Base-by-base conservation (phyloP, 306 rosid species). In the Dalbergia oliveri region DNA sequence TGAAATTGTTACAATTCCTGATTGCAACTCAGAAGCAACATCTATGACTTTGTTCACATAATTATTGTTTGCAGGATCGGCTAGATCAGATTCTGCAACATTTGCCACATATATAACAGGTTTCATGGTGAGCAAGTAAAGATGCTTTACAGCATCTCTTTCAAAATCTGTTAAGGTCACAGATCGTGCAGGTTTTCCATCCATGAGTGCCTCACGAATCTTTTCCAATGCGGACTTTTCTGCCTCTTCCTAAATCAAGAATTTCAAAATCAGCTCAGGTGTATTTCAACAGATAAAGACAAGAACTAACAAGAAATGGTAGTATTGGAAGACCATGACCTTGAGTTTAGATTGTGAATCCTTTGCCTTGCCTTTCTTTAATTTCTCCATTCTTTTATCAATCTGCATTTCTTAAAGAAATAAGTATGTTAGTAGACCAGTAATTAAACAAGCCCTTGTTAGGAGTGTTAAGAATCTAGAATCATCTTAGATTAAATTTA, bases 151-250 rank as follows among this genome's bases (percentile, higher is more conserved):
- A 68, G 94, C 87, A 34, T 93, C 97, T 71, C 84, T 90, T 82
- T 93, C 99, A 76, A 81, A 84, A 81, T 88, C 97, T 60, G 95
- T 89, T 78, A 95, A 84, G 85, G 89, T 72, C 79, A 91, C 99
- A 45, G 99, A 93, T 77, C 96, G 92, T 31, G 99, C 98, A 45
- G 98, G 98, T 85, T 93, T 95, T 53, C 99, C 99, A 74, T 91
- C 97, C 97, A 95, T 26, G 69, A 93, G 97, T 10, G 94, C 97
- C 76, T 44, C 80, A 59, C 69, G 90, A 66, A 95, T 91, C 87
- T 79, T 95, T 83, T 93, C 99, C 88, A 93, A 71, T 78, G 94
- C 91, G 78, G 94, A 76, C 79, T 90, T 89, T 83, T 95, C 99
- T 31, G 94, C 91, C 77, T 93, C 99, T 82, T 95, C 99, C 99